Evolutionary conservation across 495 filamentous ascomycete species (phyloP).

Genomic region (Achaetomiella virescens): DNA sequence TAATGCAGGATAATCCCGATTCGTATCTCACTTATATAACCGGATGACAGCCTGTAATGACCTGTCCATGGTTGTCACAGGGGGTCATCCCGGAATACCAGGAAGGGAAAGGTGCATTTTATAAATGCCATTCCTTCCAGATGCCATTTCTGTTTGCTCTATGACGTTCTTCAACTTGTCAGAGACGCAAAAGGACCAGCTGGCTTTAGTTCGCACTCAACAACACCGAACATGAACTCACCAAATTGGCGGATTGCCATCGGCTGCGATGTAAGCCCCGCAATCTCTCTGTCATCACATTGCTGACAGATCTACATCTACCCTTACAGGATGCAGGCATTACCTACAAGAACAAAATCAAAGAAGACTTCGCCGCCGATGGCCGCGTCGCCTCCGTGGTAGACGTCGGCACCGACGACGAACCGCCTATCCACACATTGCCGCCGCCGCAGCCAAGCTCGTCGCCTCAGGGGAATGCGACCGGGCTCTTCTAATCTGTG

Average conservation of each 20-base stretch:
- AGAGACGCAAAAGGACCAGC: neutral
- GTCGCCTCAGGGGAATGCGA: slow-evolving; percentile 65
- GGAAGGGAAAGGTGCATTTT: slow-evolving; percentile 27
- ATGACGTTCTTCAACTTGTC: neutral
- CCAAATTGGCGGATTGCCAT: slow-evolving; percentile 44
- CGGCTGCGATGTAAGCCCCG: slow-evolving; percentile 42
- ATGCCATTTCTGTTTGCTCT: slow-evolving; percentile 18
- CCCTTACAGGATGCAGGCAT: slow-evolving; percentile 61
- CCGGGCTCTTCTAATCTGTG: slow-evolving; percentile 79
- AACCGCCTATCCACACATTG: slow-evolving; percentile 81
- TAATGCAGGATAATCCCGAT: slow-evolving; percentile 18
- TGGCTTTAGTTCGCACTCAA: too few species aligned
- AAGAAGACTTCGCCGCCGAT: slow-evolving; percentile 59
- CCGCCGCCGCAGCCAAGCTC: slow-evolving; percentile 61
- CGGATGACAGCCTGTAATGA: slow-evolving; percentile 11
- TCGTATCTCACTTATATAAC: slow-evolving; percentile 6
- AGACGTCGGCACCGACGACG: slow-evolving; percentile 65
- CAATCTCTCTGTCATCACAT: slow-evolving; percentile 2
- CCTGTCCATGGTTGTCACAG: too few species aligned
- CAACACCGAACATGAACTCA: slow-evolving; percentile 33
- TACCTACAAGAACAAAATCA: slow-evolving; percentile 74
- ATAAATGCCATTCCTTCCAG: slow-evolving; percentile 23
- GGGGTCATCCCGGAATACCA: slow-evolving; percentile 22
- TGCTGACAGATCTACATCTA: slow-evolving; percentile 11
- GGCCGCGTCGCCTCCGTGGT: slow-evolving; percentile 60